A percentile compares a stretch with the other conserved stretches of the same genome.
These are phyloP conservation scores for Trichoderma hamatum DNA, from an alignment of 2,329 filamentous ascomycete species.

Conservation along the genomic window DNA sequence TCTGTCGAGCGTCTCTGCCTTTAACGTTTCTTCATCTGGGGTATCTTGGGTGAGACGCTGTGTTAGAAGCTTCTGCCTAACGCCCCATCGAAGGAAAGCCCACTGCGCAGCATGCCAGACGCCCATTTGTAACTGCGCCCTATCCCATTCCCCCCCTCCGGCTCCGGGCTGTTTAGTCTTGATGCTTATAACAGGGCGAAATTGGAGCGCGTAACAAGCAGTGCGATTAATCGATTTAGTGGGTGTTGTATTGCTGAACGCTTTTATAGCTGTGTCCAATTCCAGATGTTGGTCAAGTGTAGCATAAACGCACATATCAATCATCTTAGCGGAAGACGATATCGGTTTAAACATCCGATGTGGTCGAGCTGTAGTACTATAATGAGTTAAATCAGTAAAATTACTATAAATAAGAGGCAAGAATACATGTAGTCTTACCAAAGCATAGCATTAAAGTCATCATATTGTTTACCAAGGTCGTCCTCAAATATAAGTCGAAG, in stretches of 20 bases:
- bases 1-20: background rate
- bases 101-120: conserved; percentile 4
- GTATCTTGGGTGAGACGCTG: too few relatives aligned
- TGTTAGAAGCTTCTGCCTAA: background rate
- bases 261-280: background rate
- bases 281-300: background rate
- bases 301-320: conserved; percentile 25
- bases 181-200: background rate
- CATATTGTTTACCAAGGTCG: background rate
- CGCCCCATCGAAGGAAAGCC: background rate
- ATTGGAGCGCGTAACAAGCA: background rate
- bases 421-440: conserved; percentile 27
- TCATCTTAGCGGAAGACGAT: conserved; percentile 8
- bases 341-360: conserved; percentile 21
- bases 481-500: conserved; percentile 16
- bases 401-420: background rate
- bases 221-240: conserved; percentile 27
- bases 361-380: conserved; percentile 16
- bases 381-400: background rate
- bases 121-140: background rate
- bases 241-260: conserved; percentile 11
- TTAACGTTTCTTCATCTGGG: too few relatives aligned
- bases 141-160: background rate
- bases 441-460: background rate
- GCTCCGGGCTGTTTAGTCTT: too few relatives aligned